These are phyloP conservation scores for Vanilla planifolia DNA, from an alignment of 106 monocot genomes.

Conservation along the genomic window DNA sequence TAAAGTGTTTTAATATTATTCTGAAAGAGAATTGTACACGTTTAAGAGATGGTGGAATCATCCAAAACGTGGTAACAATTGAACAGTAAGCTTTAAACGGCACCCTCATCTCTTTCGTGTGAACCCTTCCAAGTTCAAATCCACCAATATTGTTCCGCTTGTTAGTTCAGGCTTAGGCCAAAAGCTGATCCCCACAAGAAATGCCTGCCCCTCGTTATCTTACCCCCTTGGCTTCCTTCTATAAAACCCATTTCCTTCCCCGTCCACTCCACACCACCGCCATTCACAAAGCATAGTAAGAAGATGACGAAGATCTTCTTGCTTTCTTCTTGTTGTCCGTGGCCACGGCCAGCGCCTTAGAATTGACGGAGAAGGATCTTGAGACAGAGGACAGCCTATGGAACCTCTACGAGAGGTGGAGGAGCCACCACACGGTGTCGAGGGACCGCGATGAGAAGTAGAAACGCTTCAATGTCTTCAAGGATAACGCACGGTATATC, in stretches of 20 bases:
- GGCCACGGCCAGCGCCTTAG: not conserved
- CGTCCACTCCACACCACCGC: not conserved
- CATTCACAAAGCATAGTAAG: not conserved
- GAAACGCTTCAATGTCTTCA: slow-evolving; percentile 54
- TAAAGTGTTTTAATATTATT: too few relatives aligned
- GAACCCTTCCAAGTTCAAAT: too few relatives aligned
- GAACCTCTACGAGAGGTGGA: slow-evolving; percentile 57
- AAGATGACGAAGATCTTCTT: not conserved
- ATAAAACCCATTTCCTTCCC: not conserved
- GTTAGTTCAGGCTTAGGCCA: too few relatives aligned
- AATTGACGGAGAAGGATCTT: slow-evolving; percentile 44
- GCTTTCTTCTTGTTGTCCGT: not conserved
- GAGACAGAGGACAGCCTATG: slow-evolving; percentile 53
- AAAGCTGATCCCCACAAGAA: not conserved
- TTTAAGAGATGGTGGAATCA: too few relatives aligned
- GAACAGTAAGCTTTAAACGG: too few relatives aligned
- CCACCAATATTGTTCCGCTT: too few relatives aligned
- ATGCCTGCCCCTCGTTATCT: not conserved
- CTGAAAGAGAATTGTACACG: too few relatives aligned
- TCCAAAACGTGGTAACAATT: too few relatives aligned
- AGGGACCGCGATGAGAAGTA: slow-evolving; percentile 41
- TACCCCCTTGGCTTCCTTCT: too few relatives aligned
- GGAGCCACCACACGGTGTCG: slow-evolving; percentile 36
- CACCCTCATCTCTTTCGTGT: too few relatives aligned
- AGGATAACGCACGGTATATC: slow-evolving; percentile 43